Base-by-base conservation (phyloP, 306 rosid species). In the Cucurbita argyrosperma region DNA sequence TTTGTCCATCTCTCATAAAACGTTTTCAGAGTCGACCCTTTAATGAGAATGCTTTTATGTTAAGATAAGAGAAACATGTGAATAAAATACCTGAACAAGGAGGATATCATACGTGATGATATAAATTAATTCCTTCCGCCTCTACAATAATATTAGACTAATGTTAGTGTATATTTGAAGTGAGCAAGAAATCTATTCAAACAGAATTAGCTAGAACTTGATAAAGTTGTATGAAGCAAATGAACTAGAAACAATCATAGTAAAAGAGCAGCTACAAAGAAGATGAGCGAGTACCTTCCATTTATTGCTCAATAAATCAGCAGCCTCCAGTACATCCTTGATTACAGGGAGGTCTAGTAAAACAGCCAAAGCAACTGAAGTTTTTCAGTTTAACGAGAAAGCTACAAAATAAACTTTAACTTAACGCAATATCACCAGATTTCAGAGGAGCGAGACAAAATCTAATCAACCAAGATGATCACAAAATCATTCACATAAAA, bases 31-130 rank as follows among this genome's bases (percentile, higher is more conserved):
- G 30, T 9, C 50, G 4, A 21, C n/a, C 23, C 10, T 71, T 16
- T 14, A 62, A 47, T 72, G 47, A 37, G 4, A 52, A 18, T 21
- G 9, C n/a, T 15, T 10, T 46, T 4, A 19, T 45, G 3, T 68
- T 45, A 3, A 19, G 39, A 14, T 59, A 3, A 38, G 2, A 71
- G 59, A 43, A 57, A 5, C 15, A 13, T 13, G 49, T 67, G 13
- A 76, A 37, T 50, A 69, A 72, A 60, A 35, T 73, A 90, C 99
- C 92, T 91, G 86, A 35, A 97, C 96, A 23, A 94, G 88, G 77
- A 94, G 97, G 73, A 94, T 88, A 77, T 94, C 99, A 73, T 91
- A 94, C 68, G 80, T 75, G 77, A 89, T 83, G 15, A 94, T 79
- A 81, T 88, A 88, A 40, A 94, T 61, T 83, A 94, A 83, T 72